Conservation (phyloP, 495 filamentous ascomycete species). For the Amniculicola lignicola region DNA sequence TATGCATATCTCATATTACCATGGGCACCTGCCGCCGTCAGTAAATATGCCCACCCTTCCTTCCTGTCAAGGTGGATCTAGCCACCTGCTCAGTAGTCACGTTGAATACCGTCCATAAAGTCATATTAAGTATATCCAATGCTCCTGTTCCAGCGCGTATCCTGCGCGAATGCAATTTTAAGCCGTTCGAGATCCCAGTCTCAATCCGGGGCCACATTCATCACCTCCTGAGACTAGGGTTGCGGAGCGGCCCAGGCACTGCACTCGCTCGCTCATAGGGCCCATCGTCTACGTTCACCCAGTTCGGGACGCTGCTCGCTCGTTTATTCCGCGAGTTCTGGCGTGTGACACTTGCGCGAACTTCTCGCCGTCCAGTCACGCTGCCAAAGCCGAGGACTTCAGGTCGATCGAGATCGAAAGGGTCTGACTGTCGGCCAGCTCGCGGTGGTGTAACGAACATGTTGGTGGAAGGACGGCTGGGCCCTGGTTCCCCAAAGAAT, state of each 20-base stretch:
- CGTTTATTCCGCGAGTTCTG: constrained; percentile 26
- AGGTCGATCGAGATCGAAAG: constrained; percentile 32
- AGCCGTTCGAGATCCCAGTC: no score
- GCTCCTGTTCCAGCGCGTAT: no score
- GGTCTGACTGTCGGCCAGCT: constrained; percentile 26
- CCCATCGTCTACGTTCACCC: constrained; percentile 24
- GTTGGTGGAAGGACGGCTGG: constrained; percentile 28
- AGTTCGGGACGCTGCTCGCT: constrained; percentile 27
- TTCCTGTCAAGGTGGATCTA: no score
- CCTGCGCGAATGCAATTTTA: no score
- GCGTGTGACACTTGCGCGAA: constrained; percentile 28
- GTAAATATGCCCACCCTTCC: no score
- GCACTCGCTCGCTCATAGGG: constrained; percentile 17
- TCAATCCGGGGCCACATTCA: no score
- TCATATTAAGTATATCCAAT: no score
- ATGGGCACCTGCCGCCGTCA: no score
- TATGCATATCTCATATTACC: no score
- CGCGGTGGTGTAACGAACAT: constrained; percentile 12
- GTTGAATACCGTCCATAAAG: no score
- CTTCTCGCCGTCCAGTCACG: constrained; percentile 19
- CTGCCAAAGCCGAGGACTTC: constrained; percentile 28
- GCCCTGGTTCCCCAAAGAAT: constrained; percentile 29
- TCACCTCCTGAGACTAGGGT: constrained; percentile 14
- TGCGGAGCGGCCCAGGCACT: constrained; percentile 14
- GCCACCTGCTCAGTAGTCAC: no score